phyloP scores from a whole-genome alignment of 306 rosid genomes.

The Cucumis cinereus region DNA sequence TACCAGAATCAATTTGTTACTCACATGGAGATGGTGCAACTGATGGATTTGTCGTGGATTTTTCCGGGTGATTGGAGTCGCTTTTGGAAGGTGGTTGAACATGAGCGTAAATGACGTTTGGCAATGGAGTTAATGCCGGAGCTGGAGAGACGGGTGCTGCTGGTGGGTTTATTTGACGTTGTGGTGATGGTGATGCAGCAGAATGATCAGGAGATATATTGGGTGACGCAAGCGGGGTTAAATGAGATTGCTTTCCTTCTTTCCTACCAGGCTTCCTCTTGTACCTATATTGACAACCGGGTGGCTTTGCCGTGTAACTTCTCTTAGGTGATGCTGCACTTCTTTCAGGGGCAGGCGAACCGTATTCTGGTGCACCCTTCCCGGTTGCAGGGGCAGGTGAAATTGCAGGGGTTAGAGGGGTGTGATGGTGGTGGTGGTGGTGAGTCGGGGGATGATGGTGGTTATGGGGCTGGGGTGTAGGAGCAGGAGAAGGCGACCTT shows the following conservation, averaged over 20 bases:
- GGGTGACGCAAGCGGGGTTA: conserved; percentile 42
- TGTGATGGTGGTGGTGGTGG: conserved; percentile 32
- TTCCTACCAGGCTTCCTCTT: conserved; percentile 32
- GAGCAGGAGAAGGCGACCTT: conserved; percentile 58
- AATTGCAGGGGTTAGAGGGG: conserved; percentile 35
- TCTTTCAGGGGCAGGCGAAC: conserved; percentile 34
- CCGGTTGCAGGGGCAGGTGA: conserved; percentile 36
- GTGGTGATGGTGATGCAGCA: conserved; percentile 20
- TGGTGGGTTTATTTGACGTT: conserved; percentile 28
- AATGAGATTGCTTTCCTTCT: conserved; percentile 28
- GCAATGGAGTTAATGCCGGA: conserved; percentile 63
- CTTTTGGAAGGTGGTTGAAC: conserved; percentile 54
- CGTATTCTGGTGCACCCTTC: conserved; percentile 17
- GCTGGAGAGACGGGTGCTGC: conserved; percentile 27
- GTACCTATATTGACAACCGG: conserved; percentile 33
- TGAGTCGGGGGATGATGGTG: conserved; percentile 35
- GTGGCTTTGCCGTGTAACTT: conserved; percentile 43
- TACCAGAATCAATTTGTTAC: conserved; percentile 13
- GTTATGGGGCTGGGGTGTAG: conserved; percentile 35
- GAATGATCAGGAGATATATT: conserved; percentile 17
- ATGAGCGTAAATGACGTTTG: conserved; percentile 61
- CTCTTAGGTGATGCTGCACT: conserved; percentile 22
- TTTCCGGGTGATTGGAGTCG: conserved; percentile 22
- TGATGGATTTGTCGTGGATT: conserved; percentile 10
- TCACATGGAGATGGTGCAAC: conserved; percentile 40